These are phyloP conservation scores for Pestalotiopsis sp. DNA, from an alignment of 2,329 filamentous ascomycete species.

Conservation along the genomic window DNA sequence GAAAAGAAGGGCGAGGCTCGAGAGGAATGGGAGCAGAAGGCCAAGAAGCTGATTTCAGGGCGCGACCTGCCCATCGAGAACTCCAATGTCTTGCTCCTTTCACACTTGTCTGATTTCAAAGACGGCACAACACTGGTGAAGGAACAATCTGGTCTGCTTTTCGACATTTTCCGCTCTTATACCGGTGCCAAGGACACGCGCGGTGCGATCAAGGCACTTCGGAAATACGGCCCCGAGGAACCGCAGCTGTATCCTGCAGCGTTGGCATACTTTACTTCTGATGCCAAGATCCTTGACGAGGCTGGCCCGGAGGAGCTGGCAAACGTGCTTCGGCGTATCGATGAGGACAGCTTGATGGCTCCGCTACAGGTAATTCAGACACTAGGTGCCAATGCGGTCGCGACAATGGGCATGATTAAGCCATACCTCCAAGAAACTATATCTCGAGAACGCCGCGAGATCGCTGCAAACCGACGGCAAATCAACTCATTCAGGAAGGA, in stretches of 20 bases:
- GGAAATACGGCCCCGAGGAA: conserved; percentile 89
- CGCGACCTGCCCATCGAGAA: conserved; percentile 86
- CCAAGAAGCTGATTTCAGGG: conserved; percentile 83
- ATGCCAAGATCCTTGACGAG: conserved; percentile 78
- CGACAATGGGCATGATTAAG: conserved; percentile 97
- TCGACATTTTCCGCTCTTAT: conserved; percentile 96
- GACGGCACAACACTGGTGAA: conserved; percentile 91
- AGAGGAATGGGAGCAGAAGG: conserved; percentile 86
- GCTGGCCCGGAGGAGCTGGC: conserved; percentile 83
- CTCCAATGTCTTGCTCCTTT: conserved; percentile 90
- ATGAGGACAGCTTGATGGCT: conserved; percentile 89
- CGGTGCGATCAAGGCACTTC: conserved; percentile 85
- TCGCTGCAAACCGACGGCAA: conserved; percentile 75
- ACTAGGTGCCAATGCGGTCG: conserved; percentile 68
- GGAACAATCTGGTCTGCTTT: conserved; percentile 88
- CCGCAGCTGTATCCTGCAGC: conserved; percentile 92
- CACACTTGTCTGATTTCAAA: conserved; percentile 86
- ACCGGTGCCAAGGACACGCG: conserved; percentile 89
- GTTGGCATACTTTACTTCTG: conserved; percentile 90
- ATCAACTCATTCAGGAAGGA: conserved; percentile 84
- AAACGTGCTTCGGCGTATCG: conserved; percentile 80
- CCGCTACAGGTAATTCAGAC: conserved; percentile 96
- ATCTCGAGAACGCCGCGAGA: conserved; percentile 84
- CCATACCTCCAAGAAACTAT: conserved; percentile 89
- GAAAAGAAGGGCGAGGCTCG: conserved; percentile 69